A percentile compares a stretch with the other conserved stretches of the same genome.
Evolutionary conservation across 305 asterid genomes (phyloP).

Genomic region (Rubia balearica): DNA sequence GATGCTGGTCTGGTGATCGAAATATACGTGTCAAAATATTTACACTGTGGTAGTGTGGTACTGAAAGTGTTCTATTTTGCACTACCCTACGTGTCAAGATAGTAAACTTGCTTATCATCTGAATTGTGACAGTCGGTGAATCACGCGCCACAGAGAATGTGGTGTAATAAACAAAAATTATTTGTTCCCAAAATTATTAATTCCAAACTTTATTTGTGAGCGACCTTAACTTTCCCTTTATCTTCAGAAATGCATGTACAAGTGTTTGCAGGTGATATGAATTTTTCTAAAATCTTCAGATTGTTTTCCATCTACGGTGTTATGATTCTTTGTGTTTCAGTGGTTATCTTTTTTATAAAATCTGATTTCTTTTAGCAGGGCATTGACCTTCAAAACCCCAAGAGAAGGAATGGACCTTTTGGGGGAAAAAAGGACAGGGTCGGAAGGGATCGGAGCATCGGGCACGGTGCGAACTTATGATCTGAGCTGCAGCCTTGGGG

Average conservation of each 20-base stretch:
- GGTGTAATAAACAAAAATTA: too few relatives aligned
- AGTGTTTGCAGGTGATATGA: too few relatives aligned
- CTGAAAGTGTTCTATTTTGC: not conserved
- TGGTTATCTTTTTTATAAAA: not conserved
- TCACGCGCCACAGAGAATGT: not conserved
- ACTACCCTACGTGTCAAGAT: not conserved
- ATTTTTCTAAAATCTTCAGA: not conserved
- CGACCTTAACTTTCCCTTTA: not conserved
- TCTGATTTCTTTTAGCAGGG: not conserved
- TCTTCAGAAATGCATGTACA: too few relatives aligned
- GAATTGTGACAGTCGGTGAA: not conserved
- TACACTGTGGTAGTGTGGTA: not conserved
- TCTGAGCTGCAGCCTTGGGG: slow-evolving; percentile 29
- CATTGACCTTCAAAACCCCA: slow-evolving; percentile 1
- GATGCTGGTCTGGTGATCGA: not conserved
- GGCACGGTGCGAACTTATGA: slow-evolving; percentile 55
- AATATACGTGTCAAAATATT: not conserved
- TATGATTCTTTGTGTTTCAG: not conserved
- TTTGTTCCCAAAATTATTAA: too few relatives aligned
- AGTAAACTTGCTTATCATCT: too few relatives aligned
- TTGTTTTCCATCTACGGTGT: not conserved
- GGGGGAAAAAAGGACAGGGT: slow-evolving; percentile 57
- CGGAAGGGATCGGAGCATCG: slow-evolving; percentile 26
- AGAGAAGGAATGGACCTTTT: slow-evolving; percentile 50
- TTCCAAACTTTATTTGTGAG: not conserved